These are phyloP conservation scores for Nicotiana knightiana DNA, from an alignment of 257 asterid genomes.

Conservation along the genomic window DNA sequence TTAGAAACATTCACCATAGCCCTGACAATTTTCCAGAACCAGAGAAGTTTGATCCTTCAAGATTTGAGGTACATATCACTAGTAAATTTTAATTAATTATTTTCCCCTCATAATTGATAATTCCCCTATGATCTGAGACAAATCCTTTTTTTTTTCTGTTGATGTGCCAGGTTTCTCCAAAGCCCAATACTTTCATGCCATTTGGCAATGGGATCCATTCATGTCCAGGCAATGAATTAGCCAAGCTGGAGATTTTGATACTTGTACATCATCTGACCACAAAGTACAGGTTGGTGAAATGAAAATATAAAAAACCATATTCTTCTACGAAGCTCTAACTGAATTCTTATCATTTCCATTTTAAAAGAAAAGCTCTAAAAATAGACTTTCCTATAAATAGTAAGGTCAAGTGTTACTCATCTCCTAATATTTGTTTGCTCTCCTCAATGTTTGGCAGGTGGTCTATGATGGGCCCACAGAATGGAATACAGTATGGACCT, in stretches of 20 bases:
- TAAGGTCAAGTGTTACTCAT: not conserved
- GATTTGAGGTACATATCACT: slow-evolving; percentile 70
- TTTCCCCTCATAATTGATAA: not conserved
- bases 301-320: not conserved
- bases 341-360: not conserved
- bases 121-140: slow-evolving; percentile 1
- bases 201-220: slow-evolving; percentile 93
- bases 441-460: slow-evolving; percentile 42
- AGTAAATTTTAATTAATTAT: not conserved
- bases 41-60: slow-evolving; percentile 93
- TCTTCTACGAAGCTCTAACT: not conserved
- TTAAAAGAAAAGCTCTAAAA: not conserved
- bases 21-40: slow-evolving; percentile 91
- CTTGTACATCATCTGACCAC: slow-evolving; percentile 89
- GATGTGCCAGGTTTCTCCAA: slow-evolving; percentile 56
- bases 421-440: slow-evolving; percentile 19
- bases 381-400: slow-evolving; percentile 11
- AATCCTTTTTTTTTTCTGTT: not conserved
- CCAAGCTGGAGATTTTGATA: slow-evolving; percentile 85
- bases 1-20: slow-evolving; percentile 88
- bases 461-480: slow-evolving; percentile 72
- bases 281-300: slow-evolving; percentile 54
- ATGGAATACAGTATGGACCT: slow-evolving; percentile 79
- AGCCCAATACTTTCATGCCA: slow-evolving; percentile 93
- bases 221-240: slow-evolving; percentile 92